phyloP scores from a whole-genome alignment of 2,329 filamentous ascomycete species.

The Tolypocladium pustulatum region DNA sequence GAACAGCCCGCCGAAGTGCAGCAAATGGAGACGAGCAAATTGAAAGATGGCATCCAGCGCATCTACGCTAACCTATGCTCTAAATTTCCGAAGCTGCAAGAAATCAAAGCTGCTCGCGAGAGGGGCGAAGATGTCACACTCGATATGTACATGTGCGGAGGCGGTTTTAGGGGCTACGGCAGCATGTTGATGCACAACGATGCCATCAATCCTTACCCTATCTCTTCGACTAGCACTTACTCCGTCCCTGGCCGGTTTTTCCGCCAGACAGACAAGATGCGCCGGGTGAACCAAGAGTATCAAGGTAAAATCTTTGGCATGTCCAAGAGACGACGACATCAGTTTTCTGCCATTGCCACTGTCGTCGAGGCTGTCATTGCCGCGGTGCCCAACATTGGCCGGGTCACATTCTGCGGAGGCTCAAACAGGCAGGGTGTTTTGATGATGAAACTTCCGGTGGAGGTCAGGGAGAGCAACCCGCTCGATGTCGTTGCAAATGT shows the following conservation, averaged over 20 bases:
- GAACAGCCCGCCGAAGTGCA: constrained; percentile 26
- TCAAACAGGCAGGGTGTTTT: constrained; percentile 79
- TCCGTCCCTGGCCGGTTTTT: constrained; percentile 53
- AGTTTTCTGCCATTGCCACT: constrained; percentile 75
- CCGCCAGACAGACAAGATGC: constrained; percentile 39
- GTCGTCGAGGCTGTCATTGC: constrained; percentile 66
- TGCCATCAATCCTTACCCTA: constrained; percentile 65
- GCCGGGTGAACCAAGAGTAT: constrained; percentile 35
- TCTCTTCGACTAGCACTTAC: constrained; percentile 75
- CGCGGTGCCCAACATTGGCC: constrained; percentile 58
- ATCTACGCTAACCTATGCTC: constrained; percentile 46
- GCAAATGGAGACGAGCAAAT: constrained; percentile 38
- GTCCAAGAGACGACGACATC: constrained; percentile 65
- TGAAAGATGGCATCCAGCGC: constrained; percentile 45
- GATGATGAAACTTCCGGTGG: constrained; percentile 54
- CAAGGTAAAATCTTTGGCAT: constrained; percentile 60
- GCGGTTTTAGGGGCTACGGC: constrained; percentile 84
- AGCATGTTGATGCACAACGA: constrained; percentile 79
- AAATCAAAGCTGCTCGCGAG: constrained; percentile 24
- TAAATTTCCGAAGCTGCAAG: constrained; percentile 38
- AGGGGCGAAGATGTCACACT: constrained; percentile 31
- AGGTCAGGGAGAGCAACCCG: constrained; percentile 54
- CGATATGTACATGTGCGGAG: constrained; percentile 76
- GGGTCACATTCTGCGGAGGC: constrained; percentile 76
- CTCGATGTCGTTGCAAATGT: constrained; percentile 31